Conservation (phyloP, 768 basidiomycete species). For the Ephemerocybe angulata region DNA sequence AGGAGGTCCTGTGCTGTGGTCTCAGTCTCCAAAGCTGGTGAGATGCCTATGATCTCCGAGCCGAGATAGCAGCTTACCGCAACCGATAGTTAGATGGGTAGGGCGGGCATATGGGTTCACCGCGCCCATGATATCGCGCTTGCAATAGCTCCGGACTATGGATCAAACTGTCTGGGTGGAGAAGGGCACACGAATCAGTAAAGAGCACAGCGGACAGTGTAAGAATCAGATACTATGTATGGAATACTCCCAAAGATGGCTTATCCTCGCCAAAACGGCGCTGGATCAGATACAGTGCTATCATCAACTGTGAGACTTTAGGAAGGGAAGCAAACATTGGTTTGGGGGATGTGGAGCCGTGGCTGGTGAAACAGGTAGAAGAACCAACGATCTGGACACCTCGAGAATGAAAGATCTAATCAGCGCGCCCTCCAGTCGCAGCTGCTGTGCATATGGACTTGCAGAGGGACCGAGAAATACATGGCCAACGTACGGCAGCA, state of each 20-base stretch:
- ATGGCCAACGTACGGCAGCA: not conserved
- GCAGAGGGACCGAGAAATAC: too few species aligned
- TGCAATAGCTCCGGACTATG: not conserved
- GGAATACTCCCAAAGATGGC: slow-evolving; percentile 5
- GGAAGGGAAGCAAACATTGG: not conserved
- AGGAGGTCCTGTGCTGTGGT: not conserved
- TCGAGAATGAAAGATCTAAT: not conserved
- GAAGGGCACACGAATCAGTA: not conserved
- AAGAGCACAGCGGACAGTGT: not conserved
- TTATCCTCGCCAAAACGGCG: slow-evolving; percentile 2
- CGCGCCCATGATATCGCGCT: not conserved
- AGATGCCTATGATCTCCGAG: too few species aligned
- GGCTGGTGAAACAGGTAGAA: not conserved
- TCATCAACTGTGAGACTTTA: slow-evolving; percentile 9
- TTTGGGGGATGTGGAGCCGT: not conserved
- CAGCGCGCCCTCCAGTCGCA: not conserved
- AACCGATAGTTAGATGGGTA: too few species aligned
- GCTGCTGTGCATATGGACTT: not conserved
- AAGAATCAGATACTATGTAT: not conserved
- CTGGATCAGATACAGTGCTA: not conserved
- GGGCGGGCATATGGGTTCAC: too few species aligned
- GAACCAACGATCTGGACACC: too few species aligned
- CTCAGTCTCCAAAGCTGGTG: too few species aligned
- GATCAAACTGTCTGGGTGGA: not conserved
- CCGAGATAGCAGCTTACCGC: too few species aligned